Evolutionary conservation across 2,329 filamentous ascomycete genomes (phyloP), one percentile per base, ranked within the genome.

Genomic region (Penicillium hesseltinei): DNA sequence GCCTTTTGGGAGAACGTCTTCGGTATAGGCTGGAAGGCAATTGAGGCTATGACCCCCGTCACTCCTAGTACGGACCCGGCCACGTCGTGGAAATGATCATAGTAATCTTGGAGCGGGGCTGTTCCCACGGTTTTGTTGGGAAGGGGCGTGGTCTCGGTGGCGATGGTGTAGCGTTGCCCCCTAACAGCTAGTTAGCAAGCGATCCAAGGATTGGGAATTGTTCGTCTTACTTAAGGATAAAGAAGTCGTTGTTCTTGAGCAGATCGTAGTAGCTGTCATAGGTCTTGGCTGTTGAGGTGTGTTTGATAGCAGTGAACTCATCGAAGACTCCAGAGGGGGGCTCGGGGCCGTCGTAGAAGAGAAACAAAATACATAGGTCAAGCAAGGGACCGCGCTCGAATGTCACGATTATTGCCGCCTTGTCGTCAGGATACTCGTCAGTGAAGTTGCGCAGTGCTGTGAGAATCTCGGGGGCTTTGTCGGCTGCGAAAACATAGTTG

Each of bases 331-430:
- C 80, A 1, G 73, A 65, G 0, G 85, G 84, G 0, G 80, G 80
- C 50, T 72, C 69, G 0, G 79, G 77, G 1, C 82, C 85, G 68
- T 88, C 82, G 68, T 87, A 88, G 73, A 85, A 87, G 36, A 85
- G 67, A 70, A 87, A 87, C 58, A 88, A 70, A 56, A 84, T 77
- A 82, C 83, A 86, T 21, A 81, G 74, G 59, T 85, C 77, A 46
- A 84, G 62, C 0, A 79, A 57, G 11, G 75, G 74, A 2, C 76
- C 66, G 17, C 80, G 74, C 64, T 84, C 78, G 2, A 79, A 77
- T 0, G 83, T 87, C 46, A 82, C 70, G 60, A 87, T 87, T 45
- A 88, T 80, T 13, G 79, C 83, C 0, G 84, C 85, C 67, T 85
- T 86, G 58, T 81, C 76, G 62, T 88, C 84, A 0, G 77, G 73